phyloP scores from a whole-genome alignment of 306 rosid species.

The Cyclanthera cordifolia region DNA sequence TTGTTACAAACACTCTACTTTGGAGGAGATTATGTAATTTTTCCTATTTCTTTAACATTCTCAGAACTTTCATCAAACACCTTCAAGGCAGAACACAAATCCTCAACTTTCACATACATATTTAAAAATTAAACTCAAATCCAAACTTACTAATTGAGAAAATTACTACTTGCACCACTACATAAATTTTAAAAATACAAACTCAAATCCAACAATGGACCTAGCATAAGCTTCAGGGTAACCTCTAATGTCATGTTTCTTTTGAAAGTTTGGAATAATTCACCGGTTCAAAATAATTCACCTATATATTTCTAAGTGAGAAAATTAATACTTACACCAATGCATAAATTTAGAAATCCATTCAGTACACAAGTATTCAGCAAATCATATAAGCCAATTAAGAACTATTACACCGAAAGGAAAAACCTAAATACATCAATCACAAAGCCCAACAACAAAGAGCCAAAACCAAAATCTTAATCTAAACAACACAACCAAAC shows the following conservation, averaged over 20 bases:
- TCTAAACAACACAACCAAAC: background rate
- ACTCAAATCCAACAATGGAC: too few relatives aligned
- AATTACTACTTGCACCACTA: too few relatives aligned
- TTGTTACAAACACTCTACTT: too few relatives aligned
- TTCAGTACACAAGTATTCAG: background rate
- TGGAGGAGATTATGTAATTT: too few relatives aligned
- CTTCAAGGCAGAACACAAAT: too few relatives aligned
- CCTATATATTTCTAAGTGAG: background rate
- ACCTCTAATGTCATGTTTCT: conserved; percentile 60
- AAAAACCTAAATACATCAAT: background rate
- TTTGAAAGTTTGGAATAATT: conserved; percentile 1
- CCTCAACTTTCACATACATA: too few relatives aligned
- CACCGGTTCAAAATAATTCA: background rate
- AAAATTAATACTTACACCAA: background rate
- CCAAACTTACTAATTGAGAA: too few relatives aligned
- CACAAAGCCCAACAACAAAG: background rate
- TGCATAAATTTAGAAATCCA: background rate
- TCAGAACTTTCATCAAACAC: too few relatives aligned
- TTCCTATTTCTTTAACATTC: too few relatives aligned
- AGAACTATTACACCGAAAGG: background rate
- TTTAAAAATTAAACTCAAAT: too few relatives aligned
- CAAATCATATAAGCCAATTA: background rate
- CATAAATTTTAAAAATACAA: too few relatives aligned
- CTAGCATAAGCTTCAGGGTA: too few relatives aligned
- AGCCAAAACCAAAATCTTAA: conserved; percentile 1